Conservation (phyloP, 2,329 filamentous ascomycete genomes). For the Pseudogymnoascus sp. region DNA sequence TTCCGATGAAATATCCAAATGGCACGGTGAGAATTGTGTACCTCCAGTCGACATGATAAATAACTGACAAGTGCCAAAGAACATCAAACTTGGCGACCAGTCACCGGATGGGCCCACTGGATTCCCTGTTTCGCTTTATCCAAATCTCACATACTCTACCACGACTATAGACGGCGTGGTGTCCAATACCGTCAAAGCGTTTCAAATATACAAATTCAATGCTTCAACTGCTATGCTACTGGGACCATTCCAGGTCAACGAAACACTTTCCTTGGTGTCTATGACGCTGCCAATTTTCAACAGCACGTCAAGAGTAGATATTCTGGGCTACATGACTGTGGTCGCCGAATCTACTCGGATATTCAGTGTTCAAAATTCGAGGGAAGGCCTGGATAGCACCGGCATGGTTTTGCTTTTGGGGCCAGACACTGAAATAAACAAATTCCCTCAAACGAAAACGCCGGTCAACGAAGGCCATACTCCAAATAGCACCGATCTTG, state of each 20-base stretch:
- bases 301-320: conserved; percentile 51
- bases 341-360: conserved; percentile 64
- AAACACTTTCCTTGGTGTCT: conserved; percentile 68
- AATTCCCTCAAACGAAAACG: conserved; percentile 42
- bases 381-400: conserved; percentile 63
- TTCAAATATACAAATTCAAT: conserved; percentile 33
- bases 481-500: conserved; percentile 35
- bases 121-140: conserved; percentile 67
- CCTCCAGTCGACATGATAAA: background rate
- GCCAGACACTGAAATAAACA: conserved; percentile 59
- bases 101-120: conserved; percentile 40
- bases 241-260: conserved; percentile 66
- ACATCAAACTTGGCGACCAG: conserved; percentile 53
- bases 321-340: conserved; percentile 79
- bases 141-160: conserved; percentile 62
- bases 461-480: conserved; percentile 43
- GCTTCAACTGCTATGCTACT: conserved; percentile 58
- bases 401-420: conserved; percentile 67
- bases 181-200: conserved; percentile 18
- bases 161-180: background rate
- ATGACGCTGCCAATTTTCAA: conserved; percentile 74
- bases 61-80: background rate
- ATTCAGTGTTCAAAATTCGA: conserved; percentile 53
- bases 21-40: conserved; percentile 33
- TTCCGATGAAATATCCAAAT: conserved; percentile 56